Percentiles rank a stretch among this genome's conserved stretches.
Evolutionary conservation across 2,329 filamentous ascomycete species (phyloP).

Genomic region (Cladosporium oxysporum): DNA sequence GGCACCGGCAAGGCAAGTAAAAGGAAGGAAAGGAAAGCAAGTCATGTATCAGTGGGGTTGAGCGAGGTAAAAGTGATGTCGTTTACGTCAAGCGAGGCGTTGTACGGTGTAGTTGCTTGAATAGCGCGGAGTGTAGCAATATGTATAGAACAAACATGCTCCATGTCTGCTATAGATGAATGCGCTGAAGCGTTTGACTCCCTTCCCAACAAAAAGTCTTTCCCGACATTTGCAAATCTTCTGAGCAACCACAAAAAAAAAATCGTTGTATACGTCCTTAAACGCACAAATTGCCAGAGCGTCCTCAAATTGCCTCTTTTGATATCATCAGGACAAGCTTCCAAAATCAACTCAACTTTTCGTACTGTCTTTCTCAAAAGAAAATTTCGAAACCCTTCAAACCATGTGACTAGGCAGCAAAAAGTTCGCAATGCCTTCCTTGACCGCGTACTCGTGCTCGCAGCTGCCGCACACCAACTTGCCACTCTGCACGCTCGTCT

Average conservation of each 20-base stretch:
- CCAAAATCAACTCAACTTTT: not conserved
- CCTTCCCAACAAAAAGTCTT: not conserved
- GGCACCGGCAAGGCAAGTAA: slow-evolving; percentile 34
- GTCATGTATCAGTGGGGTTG: slow-evolving; percentile 53
- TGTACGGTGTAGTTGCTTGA: not conserved
- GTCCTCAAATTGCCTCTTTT: not conserved
- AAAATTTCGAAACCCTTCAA: slow-evolving; percentile 36
- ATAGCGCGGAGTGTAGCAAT: slow-evolving; percentile 1
- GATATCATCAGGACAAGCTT: not conserved
- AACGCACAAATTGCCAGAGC: not conserved
- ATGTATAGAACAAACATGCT: slow-evolving; percentile 2
- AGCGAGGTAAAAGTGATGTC: slow-evolving; percentile 8
- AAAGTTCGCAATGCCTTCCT: slow-evolving; percentile 97
- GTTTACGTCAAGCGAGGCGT: slow-evolving; percentile 8
- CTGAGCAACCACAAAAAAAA: not conserved
- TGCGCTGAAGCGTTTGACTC: not conserved
- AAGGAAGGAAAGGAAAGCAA: slow-evolving; percentile 54
- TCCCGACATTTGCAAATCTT: not conserved
- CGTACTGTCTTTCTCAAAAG: not conserved
- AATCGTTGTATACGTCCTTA: not conserved
- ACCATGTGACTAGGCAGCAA: slow-evolving; percentile 90
- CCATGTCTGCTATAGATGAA: not conserved
- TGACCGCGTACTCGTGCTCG: slow-evolving; percentile 89
- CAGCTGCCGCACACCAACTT: slow-evolving; percentile 89
- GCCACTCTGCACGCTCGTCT: slow-evolving; percentile 87